A percentile compares a stretch with the other conserved stretches of the same genome.
These are phyloP conservation scores for Chiua virens DNA, from an alignment of 768 basidiomycete species.

Conservation along the genomic window DNA sequence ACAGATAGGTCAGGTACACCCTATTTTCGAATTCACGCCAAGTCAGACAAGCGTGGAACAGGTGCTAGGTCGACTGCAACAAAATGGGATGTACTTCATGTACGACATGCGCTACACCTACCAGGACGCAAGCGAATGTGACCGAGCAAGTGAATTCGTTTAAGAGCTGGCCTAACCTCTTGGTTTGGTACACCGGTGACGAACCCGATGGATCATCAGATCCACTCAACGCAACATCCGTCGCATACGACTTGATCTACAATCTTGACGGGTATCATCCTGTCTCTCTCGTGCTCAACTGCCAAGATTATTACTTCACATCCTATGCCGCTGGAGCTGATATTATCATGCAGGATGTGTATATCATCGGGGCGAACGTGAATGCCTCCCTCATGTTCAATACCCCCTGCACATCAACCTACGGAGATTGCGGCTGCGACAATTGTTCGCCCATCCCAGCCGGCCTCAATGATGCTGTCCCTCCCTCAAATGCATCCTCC, in stretches of 20 bases:
- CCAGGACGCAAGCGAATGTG: constrained; percentile 57
- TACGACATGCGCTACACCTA: constrained; percentile 81
- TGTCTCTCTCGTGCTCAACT: constrained; percentile 62
- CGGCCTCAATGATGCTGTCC: constrained; percentile 38
- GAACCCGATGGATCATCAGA: constrained; percentile 72
- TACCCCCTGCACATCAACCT: constrained; percentile 61
- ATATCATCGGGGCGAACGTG: constrained; percentile 52
- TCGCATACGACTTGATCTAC: constrained; percentile 56
- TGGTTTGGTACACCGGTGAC: constrained; percentile 72
- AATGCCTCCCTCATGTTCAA: constrained; percentile 60
- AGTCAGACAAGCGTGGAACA: constrained; percentile 41
- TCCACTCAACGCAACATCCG: constrained; percentile 53
- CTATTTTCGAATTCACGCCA: constrained; percentile 64
- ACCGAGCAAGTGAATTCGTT: constrained; percentile 65
- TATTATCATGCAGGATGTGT: constrained; percentile 65
- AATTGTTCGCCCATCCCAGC: constrained; percentile 47
- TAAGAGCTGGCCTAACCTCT: constrained; percentile 64
- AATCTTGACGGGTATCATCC: constrained; percentile 68
- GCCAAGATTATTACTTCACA: constrained; percentile 62
- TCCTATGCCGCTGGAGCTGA: constrained; percentile 64
- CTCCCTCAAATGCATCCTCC: constrained; percentile 20
- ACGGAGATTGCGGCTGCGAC: constrained; percentile 74
- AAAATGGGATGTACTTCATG: constrained; percentile 66
- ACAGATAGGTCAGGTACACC: constrained; percentile 52
- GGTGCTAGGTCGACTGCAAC: constrained; percentile 68